Evolutionary conservation across 2,329 filamentous ascomycete genomes (phyloP), one percentile per base, ranked within the genome.

Genomic region (Paraconiothyrium brasiliense): DNA sequence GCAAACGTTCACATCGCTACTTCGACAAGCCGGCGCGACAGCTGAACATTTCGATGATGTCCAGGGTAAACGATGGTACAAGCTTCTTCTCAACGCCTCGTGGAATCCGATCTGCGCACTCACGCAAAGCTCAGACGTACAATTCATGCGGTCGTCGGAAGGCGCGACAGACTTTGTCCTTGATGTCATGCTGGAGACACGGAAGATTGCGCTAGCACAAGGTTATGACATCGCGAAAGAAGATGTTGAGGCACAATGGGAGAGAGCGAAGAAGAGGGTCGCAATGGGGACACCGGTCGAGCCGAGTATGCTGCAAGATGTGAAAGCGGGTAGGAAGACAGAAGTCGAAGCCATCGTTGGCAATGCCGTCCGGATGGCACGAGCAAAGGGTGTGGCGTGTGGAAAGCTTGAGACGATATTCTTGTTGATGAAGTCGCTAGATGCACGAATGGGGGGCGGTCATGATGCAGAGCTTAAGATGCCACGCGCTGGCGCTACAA

Each of bases 21-120:
- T 87, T 9, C 62, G 70, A 22, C 54, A 74, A 3, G 81, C 80
- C 8, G 81, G 84, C 8, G 83, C 79, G 3, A 82, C 83, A 2
- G 82, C 84, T 49, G 68, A 81, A n/a, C 75, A 85, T 5, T 80
- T 84, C 41, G 79, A 82, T 4, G 81, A 89, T 62, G 81, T 90
- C 9, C 86, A 90, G 64, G 71, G 81, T 0, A 81, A 84, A 56
- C 81, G 87, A 8, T 90, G 87, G 87, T 80, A 81, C 56, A 90
- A 90, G 72, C 80, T 89, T 0, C 77, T 89, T 0, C 79, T 87
- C 73, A 90, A 90, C 68, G 86, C 84, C 1, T 81, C 85, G 0
- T 89, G 86, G 84, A 90, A 90, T 65, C 84, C 87, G 20, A 20
- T 20, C 1, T 20, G 20, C 20, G 20, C 20, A 20, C 20, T 20